phyloP scores from a whole-genome alignment of 2,329 filamentous ascomycete species.

The Aspergillus piperis region DNA sequence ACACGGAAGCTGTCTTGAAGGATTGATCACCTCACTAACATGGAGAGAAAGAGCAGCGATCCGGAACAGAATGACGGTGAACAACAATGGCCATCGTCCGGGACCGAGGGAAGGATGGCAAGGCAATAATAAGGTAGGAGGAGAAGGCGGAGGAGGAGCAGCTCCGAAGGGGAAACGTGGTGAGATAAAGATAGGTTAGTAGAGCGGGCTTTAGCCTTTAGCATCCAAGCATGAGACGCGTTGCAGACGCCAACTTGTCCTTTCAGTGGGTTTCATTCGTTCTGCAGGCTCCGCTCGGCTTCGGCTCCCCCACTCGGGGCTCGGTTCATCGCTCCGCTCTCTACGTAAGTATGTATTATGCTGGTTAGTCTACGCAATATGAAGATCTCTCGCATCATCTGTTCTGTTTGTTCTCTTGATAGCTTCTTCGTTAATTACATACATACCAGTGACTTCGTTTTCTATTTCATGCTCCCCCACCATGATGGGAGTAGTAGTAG shows the following conservation, averaged over 20 bases:
- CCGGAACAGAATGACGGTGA: background rate
- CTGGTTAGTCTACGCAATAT: too few species aligned
- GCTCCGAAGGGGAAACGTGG: background rate
- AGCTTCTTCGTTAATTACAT: background rate
- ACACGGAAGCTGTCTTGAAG: constrained; percentile 18
- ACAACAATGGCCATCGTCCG: constrained; percentile 16
- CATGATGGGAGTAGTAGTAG: background rate
- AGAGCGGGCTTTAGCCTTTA: too few species aligned
- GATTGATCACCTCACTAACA: constrained; percentile 10
- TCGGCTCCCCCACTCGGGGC: background rate
- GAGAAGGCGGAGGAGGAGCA: background rate
- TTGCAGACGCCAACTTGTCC: constrained; percentile 27
- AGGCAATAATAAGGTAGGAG: background rate
- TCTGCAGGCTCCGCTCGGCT: background rate
- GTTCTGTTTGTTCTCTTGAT: too few species aligned
- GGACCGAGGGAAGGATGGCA: constrained; percentile 2
- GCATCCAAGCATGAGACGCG: background rate
- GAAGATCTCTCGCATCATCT: too few species aligned
- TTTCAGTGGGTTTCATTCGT: constrained; percentile 14
- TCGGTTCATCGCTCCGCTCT: background rate
- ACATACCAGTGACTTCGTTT: background rate
- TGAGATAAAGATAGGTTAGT: background rate
- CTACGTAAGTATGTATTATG: background rate
- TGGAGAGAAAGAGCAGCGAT: constrained; percentile 5
- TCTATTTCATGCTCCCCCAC: background rate